Conservation (phyloP, 73 alveolate species). For the Paramecium primaurelia region DNA sequence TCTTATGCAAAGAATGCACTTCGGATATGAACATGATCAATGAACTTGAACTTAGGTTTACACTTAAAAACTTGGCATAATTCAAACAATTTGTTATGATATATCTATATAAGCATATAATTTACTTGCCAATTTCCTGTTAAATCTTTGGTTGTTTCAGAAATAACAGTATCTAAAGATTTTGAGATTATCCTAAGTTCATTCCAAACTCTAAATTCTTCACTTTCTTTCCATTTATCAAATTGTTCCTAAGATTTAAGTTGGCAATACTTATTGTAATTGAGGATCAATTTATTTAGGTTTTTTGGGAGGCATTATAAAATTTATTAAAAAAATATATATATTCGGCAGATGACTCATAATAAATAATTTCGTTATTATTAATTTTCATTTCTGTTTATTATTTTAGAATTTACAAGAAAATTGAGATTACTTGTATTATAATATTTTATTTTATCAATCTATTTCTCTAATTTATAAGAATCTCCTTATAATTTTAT, state of each 20-base stretch:
- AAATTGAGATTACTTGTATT: too few species aligned
- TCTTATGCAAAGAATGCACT: slow-evolving; percentile 59
- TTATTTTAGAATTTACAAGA: too few species aligned
- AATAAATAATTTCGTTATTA: too few species aligned
- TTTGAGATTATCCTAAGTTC: slow-evolving; percentile 6
- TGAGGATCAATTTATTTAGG: slow-evolving; percentile 28
- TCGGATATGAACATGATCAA: slow-evolving; percentile 52
- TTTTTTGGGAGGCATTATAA: slow-evolving; percentile 30
- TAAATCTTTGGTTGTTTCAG: slow-evolving; percentile 33
- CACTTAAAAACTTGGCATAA: background rate
- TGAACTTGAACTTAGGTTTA: slow-evolving; percentile 30
- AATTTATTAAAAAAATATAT: too few species aligned
- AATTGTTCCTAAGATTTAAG: background rate
- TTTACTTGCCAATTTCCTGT: slow-evolving; percentile 50
- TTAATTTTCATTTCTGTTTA: too few species aligned
- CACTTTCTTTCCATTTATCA: slow-evolving; percentile 36
- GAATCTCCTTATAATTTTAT: too few species aligned
- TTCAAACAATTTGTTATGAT: slow-evolving; percentile 1
- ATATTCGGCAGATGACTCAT: background rate
- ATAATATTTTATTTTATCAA: too few species aligned
- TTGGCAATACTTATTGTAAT: background rate
- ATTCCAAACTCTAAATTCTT: slow-evolving; percentile 43
- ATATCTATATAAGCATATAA: background rate
- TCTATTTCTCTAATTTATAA: too few species aligned
- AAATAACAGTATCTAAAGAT: background rate